Evolutionary conservation across 1,139 yeast species (phyloP), one percentile per base, ranked within the genome.

Genomic region (Saccharomyces hybrid): DNA sequence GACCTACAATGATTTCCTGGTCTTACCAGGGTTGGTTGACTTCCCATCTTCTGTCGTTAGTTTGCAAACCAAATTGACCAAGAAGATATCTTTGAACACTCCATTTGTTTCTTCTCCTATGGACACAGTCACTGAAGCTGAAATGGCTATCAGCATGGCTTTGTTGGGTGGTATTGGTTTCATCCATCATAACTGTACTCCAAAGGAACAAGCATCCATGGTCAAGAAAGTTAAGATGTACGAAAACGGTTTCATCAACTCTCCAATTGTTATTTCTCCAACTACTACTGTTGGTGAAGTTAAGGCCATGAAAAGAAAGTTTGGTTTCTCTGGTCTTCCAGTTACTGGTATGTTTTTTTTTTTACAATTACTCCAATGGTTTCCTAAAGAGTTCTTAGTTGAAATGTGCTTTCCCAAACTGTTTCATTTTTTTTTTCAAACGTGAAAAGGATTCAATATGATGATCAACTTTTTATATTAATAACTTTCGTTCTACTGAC

Each of bases 401-500:
- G 27, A 14, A 27, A 28, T 46, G 38, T 54, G 32, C 56, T 46
- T 46, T 19, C 19, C 19, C 19, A 19, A 19, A 19, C 19, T 19
- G 19, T 19, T 19, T 19, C 19, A 19, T 19, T 19, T 51, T 31
- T 53, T 28, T 31, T 47, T 50, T 52, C 55, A 54, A 52, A 23
- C 26, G 41, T 31, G 34, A 53, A 44, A 19, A 48, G 46, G 23
- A 42, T 51, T 47, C 48, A 44, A 52, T 19, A 73, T 85, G 95
- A 88, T 87, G 95, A 83, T 78, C 73, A 73, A 71, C 66, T 64
- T 67, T 66, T 65, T 69, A 65, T 61, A 63, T 71, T 72, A 72
- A 78, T 88, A 90, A 93, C 98, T 93, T 93, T 93, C 99, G 98
- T 93, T 93, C 99, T 93, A 86, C 99, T 96, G 97, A 86, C 70